Percentiles rank a stretch among this genome's conserved stretches.
Evolutionary conservation across 306 rosid species (phyloP).

Genomic region (Gastrolobium bilobum): DNA sequence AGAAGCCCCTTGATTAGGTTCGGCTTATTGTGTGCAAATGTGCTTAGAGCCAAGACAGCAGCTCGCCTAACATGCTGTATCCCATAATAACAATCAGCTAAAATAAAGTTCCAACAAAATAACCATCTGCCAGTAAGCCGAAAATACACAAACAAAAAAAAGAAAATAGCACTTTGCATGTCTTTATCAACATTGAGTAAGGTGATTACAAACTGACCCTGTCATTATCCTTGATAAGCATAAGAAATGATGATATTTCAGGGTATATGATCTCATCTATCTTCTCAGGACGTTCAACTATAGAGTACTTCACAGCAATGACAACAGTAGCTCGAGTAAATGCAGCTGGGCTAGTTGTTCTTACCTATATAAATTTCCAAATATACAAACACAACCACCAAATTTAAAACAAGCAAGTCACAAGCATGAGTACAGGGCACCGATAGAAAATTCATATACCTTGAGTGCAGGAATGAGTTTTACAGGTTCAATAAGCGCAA

Average conservation of each 20-base stretch:
- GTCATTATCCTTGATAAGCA: conserved; percentile 96
- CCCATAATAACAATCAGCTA: conserved; percentile 48
- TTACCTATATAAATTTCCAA: conserved; percentile 63
- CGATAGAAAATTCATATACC: conserved; percentile 59
- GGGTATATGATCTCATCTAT: conserved; percentile 95
- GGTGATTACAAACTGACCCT: conserved; percentile 67
- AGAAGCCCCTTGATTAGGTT: conserved; percentile 96
- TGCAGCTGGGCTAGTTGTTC: conserved; percentile 92
- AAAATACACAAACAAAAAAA: conserved; percentile 17
- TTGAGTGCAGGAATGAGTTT: conserved; percentile 98
- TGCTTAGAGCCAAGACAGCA: conserved; percentile 96
- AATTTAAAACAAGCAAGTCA: conserved; percentile 44
- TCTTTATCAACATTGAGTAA: conserved; percentile 29
- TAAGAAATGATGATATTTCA: conserved; percentile 91
- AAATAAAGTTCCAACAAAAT: conserved; percentile 48
- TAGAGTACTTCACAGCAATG: conserved; percentile 96
- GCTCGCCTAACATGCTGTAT: conserved; percentile 99
- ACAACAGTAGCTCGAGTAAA: conserved; percentile 99
- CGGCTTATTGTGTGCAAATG: conserved; percentile 99
- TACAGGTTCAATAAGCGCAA: conserved; percentile 96
- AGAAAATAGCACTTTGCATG: conserved; percentile 24
- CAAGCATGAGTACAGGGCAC: conserved; percentile 32
- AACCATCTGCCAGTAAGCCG: conserved; percentile 37
- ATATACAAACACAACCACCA: conserved; percentile 36
- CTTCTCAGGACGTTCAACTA: conserved; percentile 98